Percentiles rank a stretch among this genome's conserved stretches.
phyloP scores from a whole-genome alignment of 2,329 filamentous ascomycete species.

The Hymenoscyphus scutula region DNA sequence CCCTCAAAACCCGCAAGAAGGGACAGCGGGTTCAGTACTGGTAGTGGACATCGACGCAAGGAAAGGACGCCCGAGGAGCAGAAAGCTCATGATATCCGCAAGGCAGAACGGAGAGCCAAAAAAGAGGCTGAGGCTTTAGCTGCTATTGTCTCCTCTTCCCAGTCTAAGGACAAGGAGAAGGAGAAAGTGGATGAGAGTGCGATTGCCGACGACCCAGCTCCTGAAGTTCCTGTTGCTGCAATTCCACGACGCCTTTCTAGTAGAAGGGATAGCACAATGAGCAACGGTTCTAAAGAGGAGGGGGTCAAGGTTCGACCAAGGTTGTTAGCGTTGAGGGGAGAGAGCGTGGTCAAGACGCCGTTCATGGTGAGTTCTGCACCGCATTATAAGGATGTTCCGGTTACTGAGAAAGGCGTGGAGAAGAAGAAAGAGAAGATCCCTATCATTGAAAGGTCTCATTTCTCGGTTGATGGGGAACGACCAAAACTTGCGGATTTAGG shows the following conservation, averaged over 20 bases:
- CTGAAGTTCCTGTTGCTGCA: slow-evolving; percentile 13
- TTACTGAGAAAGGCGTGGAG: neutral
- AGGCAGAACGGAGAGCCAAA: slow-evolving; percentile 28
- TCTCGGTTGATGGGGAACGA: slow-evolving; percentile 23
- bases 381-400: slow-evolving; percentile 25
- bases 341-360: slow-evolving; percentile 30
- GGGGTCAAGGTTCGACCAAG: slow-evolving; percentile 20
- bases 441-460: slow-evolving; percentile 25
- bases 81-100: slow-evolving; percentile 33
- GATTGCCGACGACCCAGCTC: slow-evolving; percentile 14
- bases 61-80: slow-evolving; percentile 34
- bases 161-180: slow-evolving; percentile 10
- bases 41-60: slow-evolving; percentile 24
- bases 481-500: slow-evolving; percentile 2
- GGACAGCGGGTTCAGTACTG: slow-evolving; percentile 33
- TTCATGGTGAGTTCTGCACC: slow-evolving; percentile 27
- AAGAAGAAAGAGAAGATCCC: slow-evolving; percentile 7
- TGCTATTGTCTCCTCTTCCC: neutral
- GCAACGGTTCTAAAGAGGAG: slow-evolving; percentile 20
- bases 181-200: slow-evolving; percentile 22
- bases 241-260: slow-evolving; percentile 21
- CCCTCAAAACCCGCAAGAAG: slow-evolving; percentile 26
- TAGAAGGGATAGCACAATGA: slow-evolving; percentile 21
- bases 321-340: slow-evolving; percentile 25
- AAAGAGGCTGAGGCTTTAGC: slow-evolving; percentile 10